Evolutionary conservation across 305 asterid species (phyloP).

Genomic region (Fraxinus platypoda): DNA sequence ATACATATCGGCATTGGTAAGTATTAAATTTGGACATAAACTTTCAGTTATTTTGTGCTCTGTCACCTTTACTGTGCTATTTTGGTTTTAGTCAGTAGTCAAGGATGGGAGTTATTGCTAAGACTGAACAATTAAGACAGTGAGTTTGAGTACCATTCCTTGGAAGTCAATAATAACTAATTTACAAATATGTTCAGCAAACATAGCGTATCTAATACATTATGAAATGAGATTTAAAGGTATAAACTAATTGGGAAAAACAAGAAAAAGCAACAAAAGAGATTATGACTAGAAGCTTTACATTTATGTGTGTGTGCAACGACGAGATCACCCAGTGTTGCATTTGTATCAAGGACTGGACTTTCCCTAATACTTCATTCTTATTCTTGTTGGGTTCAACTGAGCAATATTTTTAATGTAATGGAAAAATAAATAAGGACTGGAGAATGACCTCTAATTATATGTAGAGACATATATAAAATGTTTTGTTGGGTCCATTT

Average conservation of each 20-base stretch:
- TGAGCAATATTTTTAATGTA: background rate
- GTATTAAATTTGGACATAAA: background rate
- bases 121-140: background rate
- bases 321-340: background rate
- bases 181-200: background rate
- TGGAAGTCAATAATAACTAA: background rate
- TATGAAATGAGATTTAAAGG: background rate
- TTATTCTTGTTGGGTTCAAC: background rate
- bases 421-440: background rate
- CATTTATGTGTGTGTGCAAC: background rate
- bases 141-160: background rate
- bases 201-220: background rate
- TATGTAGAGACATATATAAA: background rate
- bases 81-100: background rate
- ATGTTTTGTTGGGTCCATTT: background rate
- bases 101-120: background rate
- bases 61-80: background rate
- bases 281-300: background rate
- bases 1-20: conserved; percentile 91
- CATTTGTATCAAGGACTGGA: background rate
- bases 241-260: background rate
- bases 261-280: background rate
- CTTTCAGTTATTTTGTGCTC: background rate
- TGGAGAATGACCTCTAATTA: background rate
- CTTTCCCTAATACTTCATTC: background rate